Base-by-base conservation (phyloP, 2,329 filamentous ascomycete genomes). In the Sphaerulina populicola region DNA sequence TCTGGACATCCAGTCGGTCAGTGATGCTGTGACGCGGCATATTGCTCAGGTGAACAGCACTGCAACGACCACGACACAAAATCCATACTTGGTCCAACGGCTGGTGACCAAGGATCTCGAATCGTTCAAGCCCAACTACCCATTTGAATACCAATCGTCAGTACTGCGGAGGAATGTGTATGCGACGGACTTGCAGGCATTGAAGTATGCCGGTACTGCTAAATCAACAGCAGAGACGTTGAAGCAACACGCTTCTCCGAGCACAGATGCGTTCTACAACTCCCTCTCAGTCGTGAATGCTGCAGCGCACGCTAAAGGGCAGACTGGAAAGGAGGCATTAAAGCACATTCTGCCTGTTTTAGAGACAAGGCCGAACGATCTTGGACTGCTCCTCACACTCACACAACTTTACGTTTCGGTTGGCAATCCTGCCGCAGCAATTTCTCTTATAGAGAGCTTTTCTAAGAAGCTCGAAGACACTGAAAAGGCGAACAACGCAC, bases 381-480 rank as follows among this genome's bases (percentile, higher is more conserved):
- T 95, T 18, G 91, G 90, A 1, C 75, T 96, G 2, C 72, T 87
- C 21, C 74, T 96, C 36, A 89, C 87, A 8, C 78, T 88, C 50
- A 77, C 91, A 8, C 89, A 96, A 66, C 77, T 95, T 40, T 89
- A 94, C 64, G 74, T 93, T 12, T 75, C 82, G 45, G 79, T 77
- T 37, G 80, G 83, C 42, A 88, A 91, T 64, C 76, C 80, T 27
- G 83, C 79, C 29, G 82, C 85, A 3, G 91, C 91, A 4, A 79
- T 89, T 33, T 74, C 77, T n/a, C 74, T 88, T 5, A 74, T 96
- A 2, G 85, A 94, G 64, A 73, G 78, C 1, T 90, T 93, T 64
- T 78, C 95, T 49, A 77, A 77, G 55, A 78, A 78, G 8, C 75
- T 95, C 1, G 86, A 91, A 61, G 70, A 27, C 23, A 27, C 4